A percentile compares a stretch with the other conserved stretches of the same genome.
Evolutionary conservation across 108 stramenopile genomes (phyloP).

Genomic region (Mediolabrus comicus): DNA sequence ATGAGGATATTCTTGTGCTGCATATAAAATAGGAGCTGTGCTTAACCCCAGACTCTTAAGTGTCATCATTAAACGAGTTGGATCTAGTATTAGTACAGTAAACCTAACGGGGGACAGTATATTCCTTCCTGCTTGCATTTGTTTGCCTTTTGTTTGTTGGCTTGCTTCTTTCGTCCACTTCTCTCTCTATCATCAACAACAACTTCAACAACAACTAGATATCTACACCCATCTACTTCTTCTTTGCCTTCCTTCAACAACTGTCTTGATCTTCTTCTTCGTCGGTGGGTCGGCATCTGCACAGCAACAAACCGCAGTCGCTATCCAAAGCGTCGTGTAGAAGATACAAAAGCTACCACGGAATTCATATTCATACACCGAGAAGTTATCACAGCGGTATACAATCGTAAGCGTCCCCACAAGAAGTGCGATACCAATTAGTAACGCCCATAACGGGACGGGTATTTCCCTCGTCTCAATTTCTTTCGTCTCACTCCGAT

Average conservation of each 20-base stretch:
- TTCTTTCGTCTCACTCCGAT: neutral
- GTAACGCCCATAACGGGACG: neutral
- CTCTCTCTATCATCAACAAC: constrained; percentile 10
- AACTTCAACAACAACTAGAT: too few species aligned
- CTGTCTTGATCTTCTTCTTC: neutral
- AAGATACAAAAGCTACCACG: neutral
- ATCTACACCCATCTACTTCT: neutral
- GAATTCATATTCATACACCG: neutral
- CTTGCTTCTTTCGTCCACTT: too few species aligned
- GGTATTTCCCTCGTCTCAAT: neutral
- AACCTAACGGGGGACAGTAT: too few species aligned
- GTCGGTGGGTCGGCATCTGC: neutral
- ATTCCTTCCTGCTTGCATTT: too few species aligned
- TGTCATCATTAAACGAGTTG: too few species aligned
- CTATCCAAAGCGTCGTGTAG: neutral
- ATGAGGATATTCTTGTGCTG: constrained; percentile 82
- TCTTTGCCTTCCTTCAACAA: neutral
- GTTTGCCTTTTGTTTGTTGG: too few species aligned
- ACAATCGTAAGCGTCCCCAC: neutral
- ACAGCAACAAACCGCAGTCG: neutral
- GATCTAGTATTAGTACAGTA: too few species aligned
- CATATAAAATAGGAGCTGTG: constrained; percentile 96
- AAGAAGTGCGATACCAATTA: neutral
- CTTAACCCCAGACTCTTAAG: constrained; percentile 91
- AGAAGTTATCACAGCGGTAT: neutral